phyloP scores from a whole-genome alignment of 768 basidiomycete genomes.

The Lentinula aciculospora region DNA sequence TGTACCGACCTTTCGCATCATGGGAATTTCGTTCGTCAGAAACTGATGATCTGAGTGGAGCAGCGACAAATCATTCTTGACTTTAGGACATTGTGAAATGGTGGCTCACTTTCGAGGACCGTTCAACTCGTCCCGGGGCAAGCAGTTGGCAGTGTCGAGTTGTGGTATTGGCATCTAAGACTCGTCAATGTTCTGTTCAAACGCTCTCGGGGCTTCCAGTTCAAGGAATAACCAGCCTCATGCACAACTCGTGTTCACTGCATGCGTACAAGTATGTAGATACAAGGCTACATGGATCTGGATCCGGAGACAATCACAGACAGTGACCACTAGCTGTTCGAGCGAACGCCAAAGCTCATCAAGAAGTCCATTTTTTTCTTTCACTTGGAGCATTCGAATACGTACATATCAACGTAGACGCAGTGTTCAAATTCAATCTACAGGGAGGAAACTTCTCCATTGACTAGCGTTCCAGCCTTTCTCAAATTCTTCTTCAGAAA shows the following conservation, averaged over 20 bases:
- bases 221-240: not conserved
- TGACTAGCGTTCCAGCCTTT: constrained; percentile 65
- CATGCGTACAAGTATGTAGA: not conserved
- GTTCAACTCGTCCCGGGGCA: not conserved
- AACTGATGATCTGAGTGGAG: not conserved
- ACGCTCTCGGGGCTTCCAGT: not conserved
- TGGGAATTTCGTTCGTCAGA: not conserved
- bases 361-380: no score
- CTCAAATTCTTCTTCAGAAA: constrained; percentile 76
- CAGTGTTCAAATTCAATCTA: no score
- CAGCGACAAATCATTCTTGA: not conserved
- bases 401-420: no score
- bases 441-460: constrained; percentile 36
- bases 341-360: no score
- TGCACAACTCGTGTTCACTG: not conserved
- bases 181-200: not conserved
- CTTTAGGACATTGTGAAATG: not conserved
- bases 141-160: not conserved
- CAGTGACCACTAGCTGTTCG: no score
- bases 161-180: not conserved
- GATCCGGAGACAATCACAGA: no score
- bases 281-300: not conserved
- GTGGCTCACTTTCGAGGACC: not conserved
- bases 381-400: no score
- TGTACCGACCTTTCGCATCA: not conserved